phyloP scores from a whole-genome alignment of 2,329 filamentous ascomycete species.

The Cryphonectria japonica region DNA sequence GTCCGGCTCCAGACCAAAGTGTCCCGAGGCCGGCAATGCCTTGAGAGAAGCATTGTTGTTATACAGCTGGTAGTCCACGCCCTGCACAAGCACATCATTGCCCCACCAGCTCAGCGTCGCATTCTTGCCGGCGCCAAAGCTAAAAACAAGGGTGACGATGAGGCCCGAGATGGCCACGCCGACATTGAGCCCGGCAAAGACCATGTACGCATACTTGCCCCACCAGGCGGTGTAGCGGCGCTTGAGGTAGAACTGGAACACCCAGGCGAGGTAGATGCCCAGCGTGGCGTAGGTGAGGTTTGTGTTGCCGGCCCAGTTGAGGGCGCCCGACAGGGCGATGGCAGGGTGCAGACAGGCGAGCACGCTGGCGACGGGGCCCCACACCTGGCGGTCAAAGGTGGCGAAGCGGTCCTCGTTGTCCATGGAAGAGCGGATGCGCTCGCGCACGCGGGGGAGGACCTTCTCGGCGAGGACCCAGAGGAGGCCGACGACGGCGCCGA shows the following conservation, averaged over 20 bases:
- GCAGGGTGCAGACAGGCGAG: conserved; percentile 54
- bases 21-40: conserved; percentile 38
- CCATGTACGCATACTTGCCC: conserved; percentile 49
- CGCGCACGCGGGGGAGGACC: conserved; percentile 53
- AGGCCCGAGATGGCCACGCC: conserved; percentile 48
- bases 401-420: conserved; percentile 45
- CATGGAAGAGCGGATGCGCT: conserved; percentile 54
- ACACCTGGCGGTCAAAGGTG: conserved; percentile 13
- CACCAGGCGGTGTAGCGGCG: conserved; percentile 33
- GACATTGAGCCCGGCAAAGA: conserved; percentile 47
- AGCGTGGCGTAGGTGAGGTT: conserved; percentile 31
- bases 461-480: conserved; percentile 60
- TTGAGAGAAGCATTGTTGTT: conserved; percentile 32
- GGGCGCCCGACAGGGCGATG: conserved; percentile 51
- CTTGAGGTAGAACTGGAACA: conserved; percentile 35
- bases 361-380: conserved; percentile 29
- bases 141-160: conserved; percentile 49
- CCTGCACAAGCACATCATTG: conserved; percentile 46
- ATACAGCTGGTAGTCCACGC: conserved; percentile 37
- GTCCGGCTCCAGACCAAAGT: conserved; percentile 38
- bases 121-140: conserved; percentile 39
- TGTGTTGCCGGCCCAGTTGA: conserved; percentile 51
- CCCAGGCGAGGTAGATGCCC: conserved; percentile 32
- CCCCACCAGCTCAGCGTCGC: conserved; percentile 49
- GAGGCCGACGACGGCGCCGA: conserved; percentile 58